Percentiles rank a stretch among this genome's conserved stretches.
Evolutionary conservation across 176 grass and related monocot species (phyloP).

Genomic region (Zoysia pacifica): DNA sequence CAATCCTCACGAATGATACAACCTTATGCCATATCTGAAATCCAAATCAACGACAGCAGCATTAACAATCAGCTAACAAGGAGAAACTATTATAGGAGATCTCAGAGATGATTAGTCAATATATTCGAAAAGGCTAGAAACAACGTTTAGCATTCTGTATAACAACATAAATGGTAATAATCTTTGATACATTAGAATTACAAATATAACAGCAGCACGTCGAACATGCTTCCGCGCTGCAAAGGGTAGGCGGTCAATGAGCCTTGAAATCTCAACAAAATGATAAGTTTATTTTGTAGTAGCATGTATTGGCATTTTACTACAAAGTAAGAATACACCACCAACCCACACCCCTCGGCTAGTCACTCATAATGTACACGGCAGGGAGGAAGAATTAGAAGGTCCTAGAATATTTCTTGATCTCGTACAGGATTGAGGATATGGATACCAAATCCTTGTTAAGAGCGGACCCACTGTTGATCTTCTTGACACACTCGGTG

Average conservation of each 20-base stretch:
- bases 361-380: conserved; percentile 43
- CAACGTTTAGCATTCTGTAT: background rate
- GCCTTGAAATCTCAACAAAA: conserved; percentile 19
- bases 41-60: background rate
- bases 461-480: conserved; percentile 62
- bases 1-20: background rate
- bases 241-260: background rate
- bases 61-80: too few relatives aligned
- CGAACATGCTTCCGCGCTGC: background rate
- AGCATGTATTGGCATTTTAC: conserved; percentile 7
- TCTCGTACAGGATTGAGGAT: conserved; percentile 93
- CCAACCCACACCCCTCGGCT: background rate
- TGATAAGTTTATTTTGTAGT: conserved; percentile 17
- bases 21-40: too few relatives aligned
- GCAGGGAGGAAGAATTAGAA: conserved; percentile 56
- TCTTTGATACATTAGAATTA: background rate
- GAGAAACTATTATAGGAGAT: too few relatives aligned
- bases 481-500: conserved; percentile 77
- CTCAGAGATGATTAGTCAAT: too few relatives aligned
- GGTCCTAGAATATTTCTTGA: conserved; percentile 95
- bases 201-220: background rate
- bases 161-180: background rate
- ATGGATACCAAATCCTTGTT: conserved; percentile 96
- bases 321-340: conserved; percentile 36
- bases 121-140: background rate